phyloP scores from a whole-genome alignment of 148 eudicot genomes.

The Beta vulgaris region DNA sequence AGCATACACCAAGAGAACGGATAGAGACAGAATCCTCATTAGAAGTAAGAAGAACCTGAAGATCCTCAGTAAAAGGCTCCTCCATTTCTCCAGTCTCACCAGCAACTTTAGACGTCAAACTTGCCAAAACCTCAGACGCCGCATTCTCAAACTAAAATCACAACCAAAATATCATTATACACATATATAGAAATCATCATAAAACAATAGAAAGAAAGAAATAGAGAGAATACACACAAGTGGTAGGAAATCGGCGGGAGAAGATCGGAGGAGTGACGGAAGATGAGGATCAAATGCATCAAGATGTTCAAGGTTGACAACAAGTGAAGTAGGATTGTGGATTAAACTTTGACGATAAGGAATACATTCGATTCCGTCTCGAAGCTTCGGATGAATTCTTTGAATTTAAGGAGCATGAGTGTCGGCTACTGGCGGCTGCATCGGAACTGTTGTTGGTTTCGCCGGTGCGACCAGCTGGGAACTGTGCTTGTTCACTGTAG shows the following conservation, averaged over 20 bases:
- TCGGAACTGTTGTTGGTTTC: neutral
- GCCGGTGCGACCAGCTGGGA: conserved; percentile 29
- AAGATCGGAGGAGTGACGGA: conserved; percentile 68
- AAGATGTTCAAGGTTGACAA: conserved; percentile 73
- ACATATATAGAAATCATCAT: too few species aligned
- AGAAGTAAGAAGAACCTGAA: conserved; percentile 78
- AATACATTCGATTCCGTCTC: conserved; percentile 59
- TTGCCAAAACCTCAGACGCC: conserved; percentile 71
- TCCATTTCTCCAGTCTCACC: conserved; percentile 86
- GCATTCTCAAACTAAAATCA: conserved; percentile 81
- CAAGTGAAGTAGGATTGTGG: conserved; percentile 55
- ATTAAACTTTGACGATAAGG: conserved; percentile 75
- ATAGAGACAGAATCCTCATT: conserved; percentile 82
- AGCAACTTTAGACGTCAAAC: conserved; percentile 74
- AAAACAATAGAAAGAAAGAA: neutral
- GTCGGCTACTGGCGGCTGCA: conserved; percentile 47
- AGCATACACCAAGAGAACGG: conserved; percentile 84
- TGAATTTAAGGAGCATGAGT: conserved; percentile 68
- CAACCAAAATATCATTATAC: neutral
- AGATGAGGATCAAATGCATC: conserved; percentile 69
- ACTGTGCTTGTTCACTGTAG: conserved; percentile 79
- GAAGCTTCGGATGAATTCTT: conserved; percentile 82
- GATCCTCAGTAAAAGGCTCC: conserved; percentile 75
- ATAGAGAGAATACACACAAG: conserved; percentile 37
- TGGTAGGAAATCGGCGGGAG: conserved; percentile 89